A percentile compares a stretch with the other conserved stretches of the same genome.
phyloP scores from a whole-genome alignment of 345 rosid species.

The Boechera divaricarpa region DNA sequence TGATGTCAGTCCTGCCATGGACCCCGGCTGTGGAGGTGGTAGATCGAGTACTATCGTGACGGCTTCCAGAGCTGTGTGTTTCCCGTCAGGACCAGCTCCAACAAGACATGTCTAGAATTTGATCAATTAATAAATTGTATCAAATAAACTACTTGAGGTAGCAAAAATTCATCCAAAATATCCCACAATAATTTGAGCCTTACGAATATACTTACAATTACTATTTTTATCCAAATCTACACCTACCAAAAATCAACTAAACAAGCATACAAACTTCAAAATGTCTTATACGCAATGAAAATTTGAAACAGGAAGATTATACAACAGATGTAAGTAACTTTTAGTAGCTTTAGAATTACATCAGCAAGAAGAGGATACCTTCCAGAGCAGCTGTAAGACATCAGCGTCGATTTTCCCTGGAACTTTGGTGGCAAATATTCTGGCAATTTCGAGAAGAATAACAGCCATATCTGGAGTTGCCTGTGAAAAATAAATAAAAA shows the following conservation, averaged over 20 bases:
- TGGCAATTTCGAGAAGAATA: slow-evolving; percentile 97
- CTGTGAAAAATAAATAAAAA: slow-evolving; percentile 53
- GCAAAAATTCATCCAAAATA: slow-evolving; percentile 18
- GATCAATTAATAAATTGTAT: slow-evolving; percentile 28
- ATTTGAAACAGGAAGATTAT: slow-evolving; percentile 15
- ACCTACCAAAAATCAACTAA: slow-evolving; percentile 13
- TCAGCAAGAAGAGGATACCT: slow-evolving; percentile 56
- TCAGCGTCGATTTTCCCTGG: slow-evolving; percentile 99
- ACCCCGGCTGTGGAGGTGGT: slow-evolving; percentile 99
- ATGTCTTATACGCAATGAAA: slow-evolving; percentile 3
- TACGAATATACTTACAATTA: slow-evolving; percentile 8
- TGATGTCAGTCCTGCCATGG: slow-evolving; percentile 85
- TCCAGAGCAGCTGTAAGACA: slow-evolving; percentile 95
- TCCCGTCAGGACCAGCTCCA: slow-evolving; percentile 99
- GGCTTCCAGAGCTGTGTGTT: slow-evolving; percentile 98
- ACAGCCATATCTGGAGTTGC: slow-evolving; percentile 99
- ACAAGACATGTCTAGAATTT: slow-evolving; percentile 88
- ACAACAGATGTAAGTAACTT: slow-evolving; percentile 8
- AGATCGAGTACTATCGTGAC: slow-evolving; percentile 97
- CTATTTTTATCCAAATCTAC: slow-evolving; percentile 13
- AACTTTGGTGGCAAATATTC: slow-evolving; percentile 98
- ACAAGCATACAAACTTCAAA: slow-evolving; percentile 31
- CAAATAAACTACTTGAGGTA: slow-evolving; percentile 7
- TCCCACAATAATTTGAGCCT: slow-evolving; percentile 9
- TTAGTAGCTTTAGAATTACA: background rate